Conservation (phyloP, 805 yeast species). For the Kazachstania martiniae region DNA sequence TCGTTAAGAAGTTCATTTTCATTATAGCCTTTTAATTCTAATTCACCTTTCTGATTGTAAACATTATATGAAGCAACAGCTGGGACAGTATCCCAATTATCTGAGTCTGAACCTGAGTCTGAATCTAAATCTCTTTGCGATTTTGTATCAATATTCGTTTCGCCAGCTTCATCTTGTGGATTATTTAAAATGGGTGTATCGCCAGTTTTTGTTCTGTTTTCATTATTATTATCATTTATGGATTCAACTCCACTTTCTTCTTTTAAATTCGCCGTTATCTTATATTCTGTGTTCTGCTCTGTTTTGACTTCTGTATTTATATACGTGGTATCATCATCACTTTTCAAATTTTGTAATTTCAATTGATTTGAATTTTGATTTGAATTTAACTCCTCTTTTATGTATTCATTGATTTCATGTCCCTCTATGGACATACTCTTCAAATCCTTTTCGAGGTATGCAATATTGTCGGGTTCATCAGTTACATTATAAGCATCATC, state of each 20-base stretch:
- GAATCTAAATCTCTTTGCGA: too few relatives aligned
- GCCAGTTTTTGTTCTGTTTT: neutral
- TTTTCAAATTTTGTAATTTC: too few relatives aligned
- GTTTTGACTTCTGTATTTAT: neutral
- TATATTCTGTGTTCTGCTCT: neutral
- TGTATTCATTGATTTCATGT: neutral
- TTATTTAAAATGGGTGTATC: neutral
- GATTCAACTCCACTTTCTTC: too few relatives aligned
- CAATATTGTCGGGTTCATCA: too few relatives aligned
- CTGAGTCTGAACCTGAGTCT: slow-evolving; percentile 25
- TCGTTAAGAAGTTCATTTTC: slow-evolving; percentile 13
- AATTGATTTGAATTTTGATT: neutral
- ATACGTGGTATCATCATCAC: neutral
- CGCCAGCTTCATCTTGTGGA: neutral
- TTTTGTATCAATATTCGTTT: too few relatives aligned
- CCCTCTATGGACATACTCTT: too few relatives aligned
- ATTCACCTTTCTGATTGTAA: slow-evolving; percentile 70
- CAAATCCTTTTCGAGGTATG: too few relatives aligned
- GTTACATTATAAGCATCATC: too few relatives aligned
- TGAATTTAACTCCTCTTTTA: neutral
- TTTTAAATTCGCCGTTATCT: neutral
- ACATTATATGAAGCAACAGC: slow-evolving; percentile 67
- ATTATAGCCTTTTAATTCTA: slow-evolving; percentile 32
- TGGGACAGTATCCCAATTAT: slow-evolving; percentile 79
- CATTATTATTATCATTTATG: neutral